Base-by-base conservation (phyloP, 108 stramenopile species). In the Epipyxis sp. region DNA sequence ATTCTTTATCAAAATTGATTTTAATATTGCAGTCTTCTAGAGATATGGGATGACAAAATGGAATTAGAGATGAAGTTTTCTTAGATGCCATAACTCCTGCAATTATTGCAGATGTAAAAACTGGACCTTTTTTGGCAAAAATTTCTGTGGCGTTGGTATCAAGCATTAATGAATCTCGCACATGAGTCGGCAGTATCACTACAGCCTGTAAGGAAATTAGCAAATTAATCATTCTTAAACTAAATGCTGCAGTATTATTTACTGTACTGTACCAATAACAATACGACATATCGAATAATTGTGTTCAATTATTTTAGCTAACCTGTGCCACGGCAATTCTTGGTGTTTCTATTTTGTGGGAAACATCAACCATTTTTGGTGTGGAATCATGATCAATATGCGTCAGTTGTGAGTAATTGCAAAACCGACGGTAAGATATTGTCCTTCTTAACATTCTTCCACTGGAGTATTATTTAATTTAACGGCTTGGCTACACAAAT, bases 81-180 rank as follows among this genome's bases (percentile, higher is more conserved):
- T 88, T 88, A 32, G 81, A 84, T n/a, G 72, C 88, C 40, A 69
- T 77, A 30, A 84, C 82, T 10, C 88, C 86, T n/a, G 88, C 88
- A 25, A 87, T 27, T 32, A 85, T 77, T 32, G 87, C 87, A n/a
- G 85, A 85, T n/a, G 86, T 46, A 54, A 85, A 69, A 27, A 88
- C 83, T 10, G 87, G 86, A 1, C 87, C 87, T 74, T 88, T 85
- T 32, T 80, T 82, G 30, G 72, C 46, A 29, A 81, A 44, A 27
- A 87, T 69, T 69, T 82, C 81, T 6, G 34, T 65, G 34, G 35
- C 61, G 30, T 6, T 32, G 46, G 13, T 50, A 20, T 20, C 20
- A 6, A 50, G 46, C 20, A 37, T 25, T 25, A 35, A 3, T 65
- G 30, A 35, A 32, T 57, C 25, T 25, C 16, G 16, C 54, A 57